Evolutionary conservation across 148 eudicot genomes (phyloP).

Genomic region (Polygonum maritimum): DNA sequence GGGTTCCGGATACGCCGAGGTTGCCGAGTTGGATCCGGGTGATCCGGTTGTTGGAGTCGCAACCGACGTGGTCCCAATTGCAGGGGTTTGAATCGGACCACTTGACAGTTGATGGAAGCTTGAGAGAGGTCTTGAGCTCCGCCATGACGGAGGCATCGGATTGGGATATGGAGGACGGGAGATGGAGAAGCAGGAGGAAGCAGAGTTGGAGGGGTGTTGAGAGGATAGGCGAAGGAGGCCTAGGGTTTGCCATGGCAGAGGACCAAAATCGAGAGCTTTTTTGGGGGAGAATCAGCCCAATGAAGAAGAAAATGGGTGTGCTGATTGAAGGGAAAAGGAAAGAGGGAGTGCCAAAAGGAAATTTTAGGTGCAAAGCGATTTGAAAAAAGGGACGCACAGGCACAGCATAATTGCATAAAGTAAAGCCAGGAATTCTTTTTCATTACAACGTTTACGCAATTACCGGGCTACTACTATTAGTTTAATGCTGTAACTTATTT

Average conservation of each 20-base stretch:
- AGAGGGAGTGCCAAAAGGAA: too few relatives aligned
- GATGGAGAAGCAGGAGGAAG: slow-evolving; percentile 11
- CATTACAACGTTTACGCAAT: too few relatives aligned
- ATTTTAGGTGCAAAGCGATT: too few relatives aligned
- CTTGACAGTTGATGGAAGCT: slow-evolving; percentile 31
- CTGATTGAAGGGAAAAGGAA: too few relatives aligned
- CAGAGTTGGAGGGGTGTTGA: neutral
- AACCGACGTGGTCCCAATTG: slow-evolving; percentile 32
- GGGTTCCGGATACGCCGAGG: slow-evolving; percentile 31
- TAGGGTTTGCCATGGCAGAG: neutral
- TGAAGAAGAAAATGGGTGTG: too few relatives aligned
- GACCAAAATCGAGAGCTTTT: too few relatives aligned
- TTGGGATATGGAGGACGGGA: slow-evolving; percentile 13
- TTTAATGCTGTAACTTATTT: too few relatives aligned
- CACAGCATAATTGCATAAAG: too few relatives aligned
- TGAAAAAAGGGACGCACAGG: too few relatives aligned
- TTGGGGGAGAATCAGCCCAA: too few relatives aligned
- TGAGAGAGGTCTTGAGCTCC: slow-evolving; percentile 29
- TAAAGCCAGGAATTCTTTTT: too few relatives aligned
- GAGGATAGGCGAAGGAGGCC: neutral
- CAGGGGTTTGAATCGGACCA: slow-evolving; percentile 59
- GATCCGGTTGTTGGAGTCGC: slow-evolving; percentile 35
- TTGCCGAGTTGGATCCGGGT: slow-evolving; percentile 57
- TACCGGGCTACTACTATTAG: too few relatives aligned
- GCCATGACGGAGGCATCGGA: slow-evolving; percentile 62